Evolutionary conservation across 768 basidiomycete genomes (phyloP).

Genomic region (Saitozyma sp.): DNA sequence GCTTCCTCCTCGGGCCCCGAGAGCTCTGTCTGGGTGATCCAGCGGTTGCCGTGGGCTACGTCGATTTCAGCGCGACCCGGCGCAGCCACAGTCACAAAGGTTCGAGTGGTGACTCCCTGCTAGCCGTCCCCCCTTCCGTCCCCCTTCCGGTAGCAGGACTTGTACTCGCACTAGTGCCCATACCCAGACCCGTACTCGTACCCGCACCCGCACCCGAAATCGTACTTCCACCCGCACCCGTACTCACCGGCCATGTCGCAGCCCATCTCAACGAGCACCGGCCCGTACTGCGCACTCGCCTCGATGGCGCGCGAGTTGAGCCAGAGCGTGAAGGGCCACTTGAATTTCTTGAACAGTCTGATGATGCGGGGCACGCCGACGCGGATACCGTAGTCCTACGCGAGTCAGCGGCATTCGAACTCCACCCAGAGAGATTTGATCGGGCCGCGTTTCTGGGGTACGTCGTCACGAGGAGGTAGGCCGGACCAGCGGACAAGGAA

Average conservation of each 20-base stretch:
- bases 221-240: too few relatives aligned
- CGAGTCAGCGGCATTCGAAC: neutral
- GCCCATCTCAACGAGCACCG: slow-evolving; percentile 9
- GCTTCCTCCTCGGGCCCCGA: slow-evolving; percentile 16
- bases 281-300: slow-evolving; percentile 11
- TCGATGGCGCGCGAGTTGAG: slow-evolving; percentile 18
- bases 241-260: slow-evolving; percentile 7
- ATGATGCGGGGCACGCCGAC: slow-evolving; percentile 13
- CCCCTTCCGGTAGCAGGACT: neutral
- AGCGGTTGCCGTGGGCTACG: slow-evolving; percentile 14
- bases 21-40: slow-evolving; percentile 18
- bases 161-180: too few relatives aligned
- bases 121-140: neutral
- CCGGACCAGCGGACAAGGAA: too few relatives aligned
- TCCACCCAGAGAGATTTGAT: neutral
- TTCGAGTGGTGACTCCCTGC: too few relatives aligned
- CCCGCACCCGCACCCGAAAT: neutral
- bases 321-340: slow-evolving; percentile 15
- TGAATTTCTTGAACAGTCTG: slow-evolving; percentile 13
- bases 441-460: too few relatives aligned
- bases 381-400: slow-evolving; percentile 16
- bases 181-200: too few relatives aligned
- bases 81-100: too few relatives aligned
- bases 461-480: neutral
- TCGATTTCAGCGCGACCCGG: neutral